Evolutionary conservation across 2,329 filamentous ascomycete genomes (phyloP).

Genomic region (Ophiostoma sp.): DNA sequence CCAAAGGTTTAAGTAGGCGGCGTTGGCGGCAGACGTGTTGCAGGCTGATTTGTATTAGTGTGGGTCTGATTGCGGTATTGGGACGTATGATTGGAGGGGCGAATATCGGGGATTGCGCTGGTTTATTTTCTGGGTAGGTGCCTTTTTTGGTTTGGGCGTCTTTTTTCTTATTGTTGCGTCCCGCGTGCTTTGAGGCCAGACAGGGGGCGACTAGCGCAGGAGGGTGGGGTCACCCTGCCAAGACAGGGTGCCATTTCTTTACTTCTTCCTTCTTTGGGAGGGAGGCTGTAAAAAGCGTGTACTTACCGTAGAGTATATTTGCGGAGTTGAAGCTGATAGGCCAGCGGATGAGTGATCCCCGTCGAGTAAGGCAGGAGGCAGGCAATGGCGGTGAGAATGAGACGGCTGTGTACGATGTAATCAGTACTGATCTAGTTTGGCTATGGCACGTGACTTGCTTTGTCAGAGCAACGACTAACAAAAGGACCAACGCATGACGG

Average conservation of each 20-base stretch:
- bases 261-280: background rate
- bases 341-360: background rate
- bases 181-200: background rate
- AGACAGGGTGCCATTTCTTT: slow-evolving; percentile 9
- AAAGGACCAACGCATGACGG: background rate
- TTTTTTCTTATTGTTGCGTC: slow-evolving; percentile 4
- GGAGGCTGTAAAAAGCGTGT: background rate
- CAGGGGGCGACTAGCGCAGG: slow-evolving; percentile 11
- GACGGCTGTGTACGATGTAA: background rate
- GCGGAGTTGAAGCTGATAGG: slow-evolving; percentile 11
- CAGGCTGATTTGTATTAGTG: slow-evolving; percentile 35
- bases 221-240: background rate
- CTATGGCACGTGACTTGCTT: background rate
- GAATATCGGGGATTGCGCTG: slow-evolving; percentile 11
- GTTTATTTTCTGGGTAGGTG: slow-evolving; percentile 19
- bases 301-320: background rate
- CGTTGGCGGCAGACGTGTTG: slow-evolving; percentile 30
- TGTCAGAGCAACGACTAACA: background rate
- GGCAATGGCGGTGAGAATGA: slow-evolving; percentile 6
- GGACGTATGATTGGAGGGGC: slow-evolving; percentile 2
- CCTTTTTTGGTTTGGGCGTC: background rate
- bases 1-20: slow-evolving; percentile 38
- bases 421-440: background rate
- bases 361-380: background rate
- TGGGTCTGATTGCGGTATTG: background rate